These are phyloP conservation scores for Beta corolliflora DNA, from an alignment of 179 eudicot species.

Conservation along the genomic window DNA sequence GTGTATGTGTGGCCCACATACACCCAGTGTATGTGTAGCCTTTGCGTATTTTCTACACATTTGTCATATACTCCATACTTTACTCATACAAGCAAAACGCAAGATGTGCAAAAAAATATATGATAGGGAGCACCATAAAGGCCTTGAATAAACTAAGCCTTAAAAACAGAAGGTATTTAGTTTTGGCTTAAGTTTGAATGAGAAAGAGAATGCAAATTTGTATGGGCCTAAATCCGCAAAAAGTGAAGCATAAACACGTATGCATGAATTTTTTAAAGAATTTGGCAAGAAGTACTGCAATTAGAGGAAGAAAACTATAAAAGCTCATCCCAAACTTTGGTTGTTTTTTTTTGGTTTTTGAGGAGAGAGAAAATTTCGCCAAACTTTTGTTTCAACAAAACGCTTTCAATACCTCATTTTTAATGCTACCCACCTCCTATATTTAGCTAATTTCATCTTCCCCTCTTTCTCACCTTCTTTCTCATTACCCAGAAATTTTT, in stretches of 20 bases:
- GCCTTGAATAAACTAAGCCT: too few species aligned
- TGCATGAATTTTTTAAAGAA: not conserved
- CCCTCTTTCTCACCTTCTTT: not conserved
- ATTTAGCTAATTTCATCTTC: constrained; percentile 1
- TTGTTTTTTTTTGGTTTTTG: not conserved
- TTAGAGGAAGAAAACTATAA: not conserved
- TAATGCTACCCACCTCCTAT: constrained; percentile 5
- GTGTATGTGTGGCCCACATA: too few species aligned
- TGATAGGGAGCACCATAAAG: too few species aligned
- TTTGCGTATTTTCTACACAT: too few species aligned
- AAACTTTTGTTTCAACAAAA: not conserved
- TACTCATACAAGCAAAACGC: too few species aligned
- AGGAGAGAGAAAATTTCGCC: constrained; percentile 1
- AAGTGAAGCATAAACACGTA: not conserved
- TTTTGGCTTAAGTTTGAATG: too few species aligned
- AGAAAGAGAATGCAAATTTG: too few species aligned
- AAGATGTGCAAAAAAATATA: too few species aligned
- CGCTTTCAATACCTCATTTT: constrained; percentile 1
- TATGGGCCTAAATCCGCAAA: not conserved
- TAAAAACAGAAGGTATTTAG: too few species aligned
- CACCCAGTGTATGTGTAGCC: too few species aligned
- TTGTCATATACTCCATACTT: too few species aligned
- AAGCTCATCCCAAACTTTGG: not conserved
- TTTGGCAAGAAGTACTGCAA: not conserved
- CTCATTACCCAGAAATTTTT: constrained; percentile 14